Conservation (phyloP, 257 asterid species). For the Marsdenia floribunda region DNA sequence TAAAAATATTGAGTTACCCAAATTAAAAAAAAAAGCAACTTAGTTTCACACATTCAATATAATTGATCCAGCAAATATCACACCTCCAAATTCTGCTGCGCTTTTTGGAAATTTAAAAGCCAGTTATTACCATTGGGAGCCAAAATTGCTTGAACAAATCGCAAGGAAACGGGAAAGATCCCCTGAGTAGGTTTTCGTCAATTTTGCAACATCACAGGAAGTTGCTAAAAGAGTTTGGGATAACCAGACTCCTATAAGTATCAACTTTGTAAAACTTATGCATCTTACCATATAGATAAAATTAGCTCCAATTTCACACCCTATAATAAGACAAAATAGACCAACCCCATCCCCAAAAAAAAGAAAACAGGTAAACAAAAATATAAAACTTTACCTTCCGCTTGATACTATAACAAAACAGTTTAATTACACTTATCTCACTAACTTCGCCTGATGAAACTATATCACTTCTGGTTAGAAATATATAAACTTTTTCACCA, state of each 20-base stretch:
- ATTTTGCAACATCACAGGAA: not conserved
- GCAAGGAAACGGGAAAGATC: not conserved
- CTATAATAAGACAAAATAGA: not conserved
- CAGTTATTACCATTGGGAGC: too few species aligned
- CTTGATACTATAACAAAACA: not conserved
- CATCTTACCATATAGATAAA: not conserved
- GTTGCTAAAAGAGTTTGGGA: not conserved
- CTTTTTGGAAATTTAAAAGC: not conserved
- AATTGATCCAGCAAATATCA: too few species aligned
- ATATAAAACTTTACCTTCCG: slow-evolving; percentile 8
- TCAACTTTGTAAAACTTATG: not conserved
- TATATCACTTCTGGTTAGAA: not conserved
- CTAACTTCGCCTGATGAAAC: not conserved
- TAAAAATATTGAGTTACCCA: too few species aligned
- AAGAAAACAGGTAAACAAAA: not conserved
- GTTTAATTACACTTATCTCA: not conserved
- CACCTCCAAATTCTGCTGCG: too few species aligned
- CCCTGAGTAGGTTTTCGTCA: not conserved
- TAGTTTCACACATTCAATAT: too few species aligned
- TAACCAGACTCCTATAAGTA: not conserved
- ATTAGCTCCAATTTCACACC: not conserved
- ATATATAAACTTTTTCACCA: slow-evolving; percentile 5
- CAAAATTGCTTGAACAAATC: not conserved
- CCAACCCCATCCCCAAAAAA: not conserved
- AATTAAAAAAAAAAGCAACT: too few species aligned